Percentiles rank a stretch among this genome's conserved stretches.
phyloP scores from a whole-genome alignment of 2,329 filamentous ascomycete species.

The Elsinoe perseae region DNA sequence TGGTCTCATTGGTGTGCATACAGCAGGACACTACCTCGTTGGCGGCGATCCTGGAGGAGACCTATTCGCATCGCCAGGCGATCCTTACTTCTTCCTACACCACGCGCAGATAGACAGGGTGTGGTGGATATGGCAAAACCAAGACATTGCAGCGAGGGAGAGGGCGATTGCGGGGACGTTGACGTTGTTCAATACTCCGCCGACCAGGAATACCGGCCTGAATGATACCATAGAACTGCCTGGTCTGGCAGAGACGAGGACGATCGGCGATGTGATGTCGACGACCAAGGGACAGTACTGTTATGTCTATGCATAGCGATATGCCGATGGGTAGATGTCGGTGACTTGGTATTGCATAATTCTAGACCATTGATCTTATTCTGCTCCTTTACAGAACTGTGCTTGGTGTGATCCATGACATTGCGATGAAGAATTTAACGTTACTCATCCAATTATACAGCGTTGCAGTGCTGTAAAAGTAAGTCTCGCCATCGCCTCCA shows the following conservation, averaged over 20 bases:
- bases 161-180: slow-evolving; percentile 36
- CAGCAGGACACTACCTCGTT: slow-evolving; percentile 41
- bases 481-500: neutral
- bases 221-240: slow-evolving; percentile 36
- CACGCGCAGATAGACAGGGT: slow-evolving; percentile 42
- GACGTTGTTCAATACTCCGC: slow-evolving; percentile 38
- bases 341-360: neutral
- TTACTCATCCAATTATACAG: too few species aligned
- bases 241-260: slow-evolving; percentile 29
- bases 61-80: slow-evolving; percentile 38
- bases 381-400: neutral
- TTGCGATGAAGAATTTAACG: too few species aligned
- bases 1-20: slow-evolving; percentile 33
- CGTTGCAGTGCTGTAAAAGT: neutral
- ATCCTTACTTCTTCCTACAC: slow-evolving; percentile 43
- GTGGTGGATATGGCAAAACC: slow-evolving; percentile 46
- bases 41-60: slow-evolving; percentile 42
- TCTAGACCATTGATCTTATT: neutral
- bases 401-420: neutral
- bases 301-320: neutral
- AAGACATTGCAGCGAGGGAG: slow-evolving; percentile 31
- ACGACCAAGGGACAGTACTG: neutral
- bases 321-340: neutral
- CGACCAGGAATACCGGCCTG: slow-evolving; percentile 37
- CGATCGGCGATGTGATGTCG: slow-evolving; percentile 33